Percentiles rank a stretch among this genome's conserved stretches.
phyloP scores from a whole-genome alignment of 768 basidiomycete species.

The Sporobolomyces phaffii region DNA sequence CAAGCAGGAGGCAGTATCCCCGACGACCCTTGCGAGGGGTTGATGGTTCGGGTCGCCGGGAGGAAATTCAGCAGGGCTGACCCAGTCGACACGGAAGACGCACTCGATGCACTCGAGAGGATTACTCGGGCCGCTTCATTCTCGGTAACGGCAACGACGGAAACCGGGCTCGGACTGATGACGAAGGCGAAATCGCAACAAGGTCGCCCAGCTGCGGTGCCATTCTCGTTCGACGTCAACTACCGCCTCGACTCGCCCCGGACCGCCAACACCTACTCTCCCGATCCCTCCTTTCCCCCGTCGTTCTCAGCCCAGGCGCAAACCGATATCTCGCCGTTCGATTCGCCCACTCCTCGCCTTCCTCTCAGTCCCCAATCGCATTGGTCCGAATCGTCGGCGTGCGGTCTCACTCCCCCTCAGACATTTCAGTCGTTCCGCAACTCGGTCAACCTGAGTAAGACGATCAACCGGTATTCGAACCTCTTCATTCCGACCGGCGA shows the following conservation, averaged over 20 bases:
- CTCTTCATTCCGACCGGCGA: neutral
- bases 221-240: conserved; percentile 6
- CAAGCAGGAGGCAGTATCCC: neutral
- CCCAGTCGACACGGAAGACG: conserved; percentile 17
- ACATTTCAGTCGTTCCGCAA: conserved; percentile 29
- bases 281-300: neutral
- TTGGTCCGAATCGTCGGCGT: conserved; percentile 15
- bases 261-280: neutral
- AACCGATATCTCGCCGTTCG: neutral
- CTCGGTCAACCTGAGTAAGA: conserved; percentile 13
- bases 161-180: neutral
- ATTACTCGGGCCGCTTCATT: conserved; percentile 3
- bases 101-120: conserved; percentile 5
- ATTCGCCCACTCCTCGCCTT: neutral
- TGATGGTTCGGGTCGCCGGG: conserved; percentile 12
- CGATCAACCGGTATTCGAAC: conserved; percentile 5
- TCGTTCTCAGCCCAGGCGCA: neutral
- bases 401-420: neutral
- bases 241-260: neutral
- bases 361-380: conserved; percentile 1
- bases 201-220: neutral
- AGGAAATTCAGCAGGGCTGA: conserved; percentile 20
- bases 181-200: neutral
- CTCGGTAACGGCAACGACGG: neutral
- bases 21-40: conserved; percentile 7